A percentile compares a stretch with the other conserved stretches of the same genome.
phyloP scores from a whole-genome alignment of 495 filamentous ascomycete species.

The Lichenothelia convexa region DNA sequence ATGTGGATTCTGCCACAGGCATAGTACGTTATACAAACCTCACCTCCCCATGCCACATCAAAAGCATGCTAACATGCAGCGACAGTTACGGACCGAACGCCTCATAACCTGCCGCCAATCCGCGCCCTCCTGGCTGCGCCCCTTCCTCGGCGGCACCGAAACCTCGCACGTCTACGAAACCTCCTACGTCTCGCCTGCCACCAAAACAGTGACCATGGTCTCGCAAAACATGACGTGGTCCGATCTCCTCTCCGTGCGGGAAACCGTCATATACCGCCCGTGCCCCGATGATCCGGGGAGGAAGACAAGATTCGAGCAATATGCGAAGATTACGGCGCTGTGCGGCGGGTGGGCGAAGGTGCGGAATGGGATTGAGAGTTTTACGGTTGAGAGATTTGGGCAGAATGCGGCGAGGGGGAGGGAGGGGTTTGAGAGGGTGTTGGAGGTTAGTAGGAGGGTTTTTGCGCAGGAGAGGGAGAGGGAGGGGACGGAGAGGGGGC shows the following conservation, averaged over 20 bases:
- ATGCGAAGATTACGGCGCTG: constrained; percentile 79
- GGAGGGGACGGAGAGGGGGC: constrained; percentile 1
- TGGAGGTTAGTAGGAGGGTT: constrained; percentile 82
- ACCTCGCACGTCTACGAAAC: constrained; percentile 84
- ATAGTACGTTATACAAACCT: constrained; percentile 67
- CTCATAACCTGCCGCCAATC: constrained; percentile 89
- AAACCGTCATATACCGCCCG: constrained; percentile 74
- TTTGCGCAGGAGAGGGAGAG: constrained; percentile 72
- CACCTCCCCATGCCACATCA: too few species aligned
- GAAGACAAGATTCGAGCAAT: constrained; percentile 66
- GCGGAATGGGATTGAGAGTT: constrained; percentile 83
- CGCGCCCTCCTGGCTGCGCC: constrained; percentile 69
- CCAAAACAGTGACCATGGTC: constrained; percentile 82
- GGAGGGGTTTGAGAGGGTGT: constrained; percentile 83
- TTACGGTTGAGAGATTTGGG: constrained; percentile 67
- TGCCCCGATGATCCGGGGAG: constrained; percentile 25
- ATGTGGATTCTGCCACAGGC: constrained; percentile 62
- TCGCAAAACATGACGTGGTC: constrained; percentile 79
- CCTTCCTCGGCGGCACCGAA: constrained; percentile 54
- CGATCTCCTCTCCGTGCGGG: constrained; percentile 71
- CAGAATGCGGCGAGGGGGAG: constrained; percentile 80
- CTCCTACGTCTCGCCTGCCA: constrained; percentile 70
- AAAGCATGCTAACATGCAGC: constrained; percentile 5
- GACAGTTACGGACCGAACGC: constrained; percentile 76
- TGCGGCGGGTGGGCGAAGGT: constrained; percentile 94